Evolutionary conservation across 768 basidiomycete genomes (phyloP).

Genomic region (Boletus huronensis): DNA sequence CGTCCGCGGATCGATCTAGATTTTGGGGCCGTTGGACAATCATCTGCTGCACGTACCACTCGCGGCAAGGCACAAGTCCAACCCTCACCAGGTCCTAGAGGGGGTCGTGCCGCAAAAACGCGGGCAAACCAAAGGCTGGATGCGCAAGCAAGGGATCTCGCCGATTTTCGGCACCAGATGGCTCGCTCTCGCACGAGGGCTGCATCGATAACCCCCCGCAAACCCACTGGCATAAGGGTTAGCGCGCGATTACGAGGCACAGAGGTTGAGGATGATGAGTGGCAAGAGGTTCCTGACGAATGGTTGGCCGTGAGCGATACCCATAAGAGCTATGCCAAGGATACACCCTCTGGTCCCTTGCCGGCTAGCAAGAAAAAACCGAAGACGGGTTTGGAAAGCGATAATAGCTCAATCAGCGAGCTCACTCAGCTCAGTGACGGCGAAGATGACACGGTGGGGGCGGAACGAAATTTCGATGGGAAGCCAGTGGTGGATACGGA

Average conservation of each 20-base stretch:
- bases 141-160: slow-evolving; percentile 65
- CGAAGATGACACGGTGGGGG: slow-evolving; percentile 28
- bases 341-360: slow-evolving; percentile 4
- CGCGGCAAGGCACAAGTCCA: slow-evolving; percentile 14
- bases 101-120: slow-evolving; percentile 62
- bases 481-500: not conserved
- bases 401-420: slow-evolving; percentile 63
- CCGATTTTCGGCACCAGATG: slow-evolving; percentile 53
- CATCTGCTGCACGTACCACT: slow-evolving; percentile 10
- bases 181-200: slow-evolving; percentile 8
- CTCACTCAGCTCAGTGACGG: slow-evolving; percentile 68
- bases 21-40: not conserved
- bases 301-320: slow-evolving; percentile 43
- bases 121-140: slow-evolving; percentile 69
- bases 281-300: slow-evolving; percentile 78
- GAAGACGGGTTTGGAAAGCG: slow-evolving; percentile 61
- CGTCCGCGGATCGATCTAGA: slow-evolving; percentile 24
- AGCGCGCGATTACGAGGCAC: slow-evolving; percentile 64
- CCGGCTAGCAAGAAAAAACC: slow-evolving; percentile 7
- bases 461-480: slow-evolving; percentile 2
- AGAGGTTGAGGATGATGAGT: slow-evolving; percentile 54
- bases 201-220: slow-evolving; percentile 24
- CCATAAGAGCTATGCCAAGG: slow-evolving; percentile 16
- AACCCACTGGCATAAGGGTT: slow-evolving; percentile 53
- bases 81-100: slow-evolving; percentile 35